Conservation (phyloP, 441 rosid genomes). For the Erysimum cheiri region DNA sequence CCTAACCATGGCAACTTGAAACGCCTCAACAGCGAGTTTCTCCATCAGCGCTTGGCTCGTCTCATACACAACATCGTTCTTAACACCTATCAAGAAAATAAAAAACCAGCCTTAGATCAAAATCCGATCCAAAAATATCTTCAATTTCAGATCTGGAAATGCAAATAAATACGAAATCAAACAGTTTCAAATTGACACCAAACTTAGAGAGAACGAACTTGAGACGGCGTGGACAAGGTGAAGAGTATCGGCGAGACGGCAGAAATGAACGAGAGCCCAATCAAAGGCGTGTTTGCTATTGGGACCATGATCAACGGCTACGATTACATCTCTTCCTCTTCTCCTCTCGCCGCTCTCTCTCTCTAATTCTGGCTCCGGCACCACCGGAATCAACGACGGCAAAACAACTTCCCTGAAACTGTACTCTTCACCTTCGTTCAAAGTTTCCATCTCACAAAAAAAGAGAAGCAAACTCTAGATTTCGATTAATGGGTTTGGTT, state of each 20-base stretch:
- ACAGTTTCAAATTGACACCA: too few relatives aligned
- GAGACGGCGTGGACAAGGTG: constrained; percentile 89
- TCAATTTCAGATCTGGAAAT: constrained; percentile 12
- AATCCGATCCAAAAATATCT: background rate
- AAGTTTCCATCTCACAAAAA: constrained; percentile 53
- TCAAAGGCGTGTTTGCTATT: constrained; percentile 49
- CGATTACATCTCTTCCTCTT: constrained; percentile 60
- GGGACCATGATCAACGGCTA: constrained; percentile 64
- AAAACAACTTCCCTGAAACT: constrained; percentile 62
- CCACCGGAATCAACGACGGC: constrained; percentile 61
- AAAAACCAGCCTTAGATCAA: constrained; percentile 39
- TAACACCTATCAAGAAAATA: constrained; percentile 49
- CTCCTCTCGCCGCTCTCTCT: constrained; percentile 78
- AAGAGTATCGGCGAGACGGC: constrained; percentile 77
- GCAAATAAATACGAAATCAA: background rate
- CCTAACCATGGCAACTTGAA: constrained; percentile 77
- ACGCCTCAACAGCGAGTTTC: constrained; percentile 80
- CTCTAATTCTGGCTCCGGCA: constrained; percentile 66
- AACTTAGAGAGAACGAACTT: too few relatives aligned
- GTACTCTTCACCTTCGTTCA: constrained; percentile 64
- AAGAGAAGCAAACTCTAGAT: background rate
- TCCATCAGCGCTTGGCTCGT: constrained; percentile 69
- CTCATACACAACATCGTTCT: constrained; percentile 70
- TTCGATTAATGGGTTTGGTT: background rate
- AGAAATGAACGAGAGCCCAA: constrained; percentile 48